Evolutionary conservation across 2,329 filamentous ascomycete species (phyloP), one percentile per base, ranked within the genome.

Genomic region (Penicillium sp.): DNA sequence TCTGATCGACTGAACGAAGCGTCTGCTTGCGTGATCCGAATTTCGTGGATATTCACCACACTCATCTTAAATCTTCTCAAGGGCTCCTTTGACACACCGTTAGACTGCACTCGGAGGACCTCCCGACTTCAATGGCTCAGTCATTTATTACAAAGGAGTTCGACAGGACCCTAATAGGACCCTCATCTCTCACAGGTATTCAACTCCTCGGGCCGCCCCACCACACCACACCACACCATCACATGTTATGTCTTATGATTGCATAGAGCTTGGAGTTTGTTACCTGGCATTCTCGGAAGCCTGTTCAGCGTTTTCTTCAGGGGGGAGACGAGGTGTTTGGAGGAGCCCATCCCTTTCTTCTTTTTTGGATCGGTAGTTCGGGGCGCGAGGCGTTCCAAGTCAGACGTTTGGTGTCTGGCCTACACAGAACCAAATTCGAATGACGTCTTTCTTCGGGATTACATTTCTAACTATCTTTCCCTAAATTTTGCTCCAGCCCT

Each of bases 1-100:
- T 19, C 72, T 89, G 59, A 89, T 90, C 64, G 86, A 90, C 73
- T 90, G 82, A 11, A 33, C 13, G 52, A 38, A 35, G 11, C 16
- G 11, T 14, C 25, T 42, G 26, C 6, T 11, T 38, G 22, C 48
- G 19, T 35, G 35, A 30, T 3, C 28, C 6, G 13, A 22, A 35
- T 19, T 13, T 19, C n/a, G n/a, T 26, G n/a, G 30, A 16, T 6
- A 22, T 49, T 13, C 28, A 51, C 28, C 10, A 35, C 48, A 35
- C 26, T 22, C 16, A 14, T 13, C 8, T 14, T 4, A 22, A 48
- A n/a, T 30, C 14, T 16, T 25, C 26, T 13, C 16, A 16, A 19
- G 16, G 6, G 6, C 45, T 28, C 14, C 1, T 22, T 11, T 3
- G 35, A 22, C 13, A n/a, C n/a, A 51, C 13, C 14, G 4, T 22